Base-by-base conservation (phyloP, 2,329 filamentous ascomycete genomes). In the Cordyceps javanica region DNA sequence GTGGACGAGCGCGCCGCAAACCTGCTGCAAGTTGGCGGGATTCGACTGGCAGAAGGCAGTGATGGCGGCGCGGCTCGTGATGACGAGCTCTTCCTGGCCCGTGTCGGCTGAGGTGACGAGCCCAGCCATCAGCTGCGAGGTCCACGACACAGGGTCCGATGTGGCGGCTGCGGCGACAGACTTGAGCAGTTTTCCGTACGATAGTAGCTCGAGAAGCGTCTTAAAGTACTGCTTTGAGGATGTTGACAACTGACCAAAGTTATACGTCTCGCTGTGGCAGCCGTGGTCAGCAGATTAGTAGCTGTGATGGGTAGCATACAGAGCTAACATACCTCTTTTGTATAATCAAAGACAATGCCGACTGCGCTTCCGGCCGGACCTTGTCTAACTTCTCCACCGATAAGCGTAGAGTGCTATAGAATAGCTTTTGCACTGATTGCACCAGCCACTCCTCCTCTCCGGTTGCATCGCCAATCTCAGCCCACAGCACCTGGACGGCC, bases 381-480 rank as follows among this genome's bases (percentile, higher is more conserved):
- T 90, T 89, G 70, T 97, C 93, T 2, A 97, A 79, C 69, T 96
- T 97, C 72, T 99, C 94, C 0, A 89, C 83, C 2, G 91, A 86
- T 14, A 97, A 78, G 1, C 91, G 82, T 32, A 90, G 75, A 2
- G 80, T 73, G 28, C 75, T 73, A 30, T 78, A 73, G 59, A 83
- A 77, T 1, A 85, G 67, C 28, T 64, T 64, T 11, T 68, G 64
- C 11, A 77, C 63, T 2, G 73, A 73, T 25, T 60, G 59, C 25
- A 62, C 55, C 3, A 67, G 60, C 64, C 69, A 68, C 8, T 48
- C 62, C 39, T 64, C 64, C n/a, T 63, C 61, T 2, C 46, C 52
- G 2, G 58, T 19, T 19, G 59, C 39, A 8, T 62, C 58, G 0
- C 59, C 60, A 39, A 74, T 73, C 7, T 68, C 69, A 34, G 67